Conservation (phyloP, 257 asterid genomes). For the Perilla frutescens region DNA sequence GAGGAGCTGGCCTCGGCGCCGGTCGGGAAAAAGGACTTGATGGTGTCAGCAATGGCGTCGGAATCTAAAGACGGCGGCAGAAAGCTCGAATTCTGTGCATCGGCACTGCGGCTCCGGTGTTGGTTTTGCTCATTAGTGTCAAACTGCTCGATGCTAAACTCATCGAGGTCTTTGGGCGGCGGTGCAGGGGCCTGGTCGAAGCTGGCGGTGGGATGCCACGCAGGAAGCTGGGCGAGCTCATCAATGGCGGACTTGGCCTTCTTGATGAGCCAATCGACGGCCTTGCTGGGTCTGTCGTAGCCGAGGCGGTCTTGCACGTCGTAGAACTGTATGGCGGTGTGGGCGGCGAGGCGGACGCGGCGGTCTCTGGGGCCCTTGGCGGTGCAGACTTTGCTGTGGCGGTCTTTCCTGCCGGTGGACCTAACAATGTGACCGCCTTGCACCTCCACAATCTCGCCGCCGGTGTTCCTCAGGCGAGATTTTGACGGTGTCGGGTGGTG, state of each 20-base stretch:
- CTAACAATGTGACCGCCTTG: slow-evolving; percentile 98
- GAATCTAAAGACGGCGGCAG: slow-evolving; percentile 84
- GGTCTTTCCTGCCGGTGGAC: slow-evolving; percentile 92
- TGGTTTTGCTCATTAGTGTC: background rate
- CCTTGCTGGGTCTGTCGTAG: slow-evolving; percentile 97
- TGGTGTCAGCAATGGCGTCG: slow-evolving; percentile 78
- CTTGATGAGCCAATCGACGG: slow-evolving; percentile 95
- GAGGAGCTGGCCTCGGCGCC: slow-evolving; percentile 65
- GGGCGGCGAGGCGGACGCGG: slow-evolving; percentile 95
- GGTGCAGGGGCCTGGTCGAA: slow-evolving; percentile 2
- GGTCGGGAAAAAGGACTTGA: slow-evolving; percentile 84
- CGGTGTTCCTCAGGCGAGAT: slow-evolving; percentile 43
- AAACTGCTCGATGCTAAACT: background rate
- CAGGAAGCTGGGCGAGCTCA: slow-evolving; percentile 87
- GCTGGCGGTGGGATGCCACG: slow-evolving; percentile 72
- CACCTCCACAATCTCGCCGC: slow-evolving; percentile 84
- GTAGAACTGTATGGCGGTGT: slow-evolving; percentile 95
- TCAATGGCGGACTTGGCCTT: slow-evolving; percentile 91
- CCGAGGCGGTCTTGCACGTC: slow-evolving; percentile 99
- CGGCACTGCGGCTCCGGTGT: slow-evolving; percentile 6
- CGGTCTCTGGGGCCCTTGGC: slow-evolving; percentile 99
- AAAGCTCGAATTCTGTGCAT: slow-evolving; percentile 48
- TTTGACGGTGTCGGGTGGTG: slow-evolving; percentile 45
- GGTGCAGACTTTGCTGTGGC: slow-evolving; percentile 99
- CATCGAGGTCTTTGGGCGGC: slow-evolving; percentile 4